Evolutionary conservation across 2,329 filamentous ascomycete species (phyloP), one percentile per base, ranked within the genome.

Genomic region (Sarocladiaceae sp.): DNA sequence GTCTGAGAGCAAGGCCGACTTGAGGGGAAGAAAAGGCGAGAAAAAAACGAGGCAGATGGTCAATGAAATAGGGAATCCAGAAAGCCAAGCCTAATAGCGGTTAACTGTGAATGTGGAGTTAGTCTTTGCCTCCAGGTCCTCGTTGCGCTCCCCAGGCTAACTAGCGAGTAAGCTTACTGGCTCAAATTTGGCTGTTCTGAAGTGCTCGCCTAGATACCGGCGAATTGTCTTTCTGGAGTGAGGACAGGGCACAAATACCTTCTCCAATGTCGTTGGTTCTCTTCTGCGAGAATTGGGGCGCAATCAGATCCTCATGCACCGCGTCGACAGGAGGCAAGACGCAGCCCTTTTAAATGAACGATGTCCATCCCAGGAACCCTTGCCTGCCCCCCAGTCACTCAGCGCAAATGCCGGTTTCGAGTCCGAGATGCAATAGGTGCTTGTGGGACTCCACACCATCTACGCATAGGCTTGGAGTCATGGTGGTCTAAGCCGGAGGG

Each of bases 341-440:
- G 44, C 26, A 33, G 26, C 44, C 11, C 26, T 48, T 29, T 46
- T 48, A 48, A 48, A 22, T 48, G 44, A 48, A 26, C 33, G 5
- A n/a, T 15, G 12, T 23, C 4, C 26, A 33, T 48, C 26, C 20
- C 31, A 31, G 15, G 20, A 17, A 33, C 25, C 44, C 26, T 48
- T 29, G 15, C 44, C 15, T 33, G 15, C 26, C 25, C 44, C 7
- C 22, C 44, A 3, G n/a, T 31, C 26, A 18, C 31, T 31, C 29
- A 33, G n/a, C 29, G 15, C 15, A 48, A 48, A 48, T 48, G 44
- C 44, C 44, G 44, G 44, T 31, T 33, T 48, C 28, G 26, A 31
- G 44, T 48, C 44, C 44, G 44, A 48, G n/a, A 18, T 48, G 44
- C 22, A 48, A 20, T 17, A 20, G 26, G 44, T 18, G 25, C 39